Evolutionary conservation across 306 rosid genomes (phyloP).

Genomic region (Pachyrhizus erosus): DNA sequence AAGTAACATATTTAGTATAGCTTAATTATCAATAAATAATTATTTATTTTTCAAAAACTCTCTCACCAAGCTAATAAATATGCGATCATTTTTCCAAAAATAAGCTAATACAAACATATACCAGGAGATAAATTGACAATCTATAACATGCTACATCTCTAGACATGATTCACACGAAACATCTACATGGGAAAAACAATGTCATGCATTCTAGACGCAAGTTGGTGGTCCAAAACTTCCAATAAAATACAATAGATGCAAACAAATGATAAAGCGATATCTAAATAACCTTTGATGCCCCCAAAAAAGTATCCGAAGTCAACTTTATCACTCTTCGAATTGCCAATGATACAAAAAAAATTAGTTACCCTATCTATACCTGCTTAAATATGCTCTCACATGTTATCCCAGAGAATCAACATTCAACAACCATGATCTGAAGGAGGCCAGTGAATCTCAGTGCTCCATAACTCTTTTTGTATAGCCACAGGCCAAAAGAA

Average conservation of each 20-base stretch:
- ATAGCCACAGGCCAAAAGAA: constrained; percentile 24
- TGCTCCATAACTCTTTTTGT: not conserved
- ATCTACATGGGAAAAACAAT: not conserved
- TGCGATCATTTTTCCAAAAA: not conserved
- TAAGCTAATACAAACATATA: not conserved
- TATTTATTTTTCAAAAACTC: not conserved
- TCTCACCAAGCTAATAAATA: not conserved
- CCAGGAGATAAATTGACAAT: not conserved
- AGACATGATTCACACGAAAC: too few species aligned
- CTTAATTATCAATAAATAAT: not conserved
- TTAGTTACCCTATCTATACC: not conserved
- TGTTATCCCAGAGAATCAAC: constrained; percentile 9
- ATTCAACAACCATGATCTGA: constrained; percentile 16
- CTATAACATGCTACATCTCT: not conserved
- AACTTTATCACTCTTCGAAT: constrained; percentile 15
- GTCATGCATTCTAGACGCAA: not conserved
- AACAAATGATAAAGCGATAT: not conserved
- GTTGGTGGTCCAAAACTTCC: not conserved
- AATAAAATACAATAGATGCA: constrained; percentile 11
- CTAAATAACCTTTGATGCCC: constrained; percentile 9
- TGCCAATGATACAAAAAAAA: not conserved
- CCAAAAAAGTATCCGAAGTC: not conserved
- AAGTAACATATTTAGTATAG: too few species aligned
- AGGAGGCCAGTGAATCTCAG: constrained; percentile 4
- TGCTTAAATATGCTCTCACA: not conserved